These are phyloP conservation scores for Pterulicium gracile DNA, from an alignment of 1,284 basidiomycete species.

Conservation along the genomic window DNA sequence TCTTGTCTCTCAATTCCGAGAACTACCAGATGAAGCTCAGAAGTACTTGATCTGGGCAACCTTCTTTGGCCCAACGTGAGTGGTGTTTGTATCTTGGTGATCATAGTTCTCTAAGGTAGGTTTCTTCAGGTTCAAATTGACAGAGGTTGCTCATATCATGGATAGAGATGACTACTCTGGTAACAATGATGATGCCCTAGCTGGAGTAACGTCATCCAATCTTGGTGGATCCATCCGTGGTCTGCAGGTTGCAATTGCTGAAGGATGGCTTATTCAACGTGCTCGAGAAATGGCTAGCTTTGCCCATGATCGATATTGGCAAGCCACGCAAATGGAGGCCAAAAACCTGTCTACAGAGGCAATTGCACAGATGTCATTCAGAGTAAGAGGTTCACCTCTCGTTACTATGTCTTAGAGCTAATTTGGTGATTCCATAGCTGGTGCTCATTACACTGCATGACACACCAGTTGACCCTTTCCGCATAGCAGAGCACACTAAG, in stretches of 20 bases:
- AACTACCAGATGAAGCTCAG: conserved; percentile 50
- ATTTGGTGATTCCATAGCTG: conserved; percentile 32
- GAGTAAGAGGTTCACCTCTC: conserved; percentile 23
- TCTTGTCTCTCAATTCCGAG: conserved; percentile 43
- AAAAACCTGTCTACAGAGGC: conserved; percentile 35
- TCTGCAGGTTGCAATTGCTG: conserved; percentile 50
- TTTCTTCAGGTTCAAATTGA: conserved; percentile 51
- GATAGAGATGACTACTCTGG: conserved; percentile 54
- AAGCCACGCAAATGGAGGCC: conserved; percentile 52
- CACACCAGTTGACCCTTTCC: conserved; percentile 45
- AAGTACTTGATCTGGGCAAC: conserved; percentile 61
- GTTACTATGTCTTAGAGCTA: conserved; percentile 2
- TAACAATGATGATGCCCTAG: conserved; percentile 37
- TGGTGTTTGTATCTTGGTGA: conserved; percentile 6
- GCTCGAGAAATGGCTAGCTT: conserved; percentile 68
- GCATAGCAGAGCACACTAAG: conserved; percentile 58
- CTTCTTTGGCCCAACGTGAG: conserved; percentile 58
- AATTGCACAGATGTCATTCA: conserved; percentile 58
- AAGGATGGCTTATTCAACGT: conserved; percentile 61
- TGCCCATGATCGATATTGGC: conserved; percentile 60
- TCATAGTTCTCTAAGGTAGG: conserved; percentile 4
- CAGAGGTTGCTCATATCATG: conserved; percentile 59
- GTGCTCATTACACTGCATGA: conserved; percentile 64
- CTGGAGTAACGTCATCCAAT: conserved; percentile 31
- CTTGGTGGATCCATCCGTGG: conserved; percentile 56